Conservation (phyloP, 306 rosid species). For the Cucumis hystrix region DNA sequence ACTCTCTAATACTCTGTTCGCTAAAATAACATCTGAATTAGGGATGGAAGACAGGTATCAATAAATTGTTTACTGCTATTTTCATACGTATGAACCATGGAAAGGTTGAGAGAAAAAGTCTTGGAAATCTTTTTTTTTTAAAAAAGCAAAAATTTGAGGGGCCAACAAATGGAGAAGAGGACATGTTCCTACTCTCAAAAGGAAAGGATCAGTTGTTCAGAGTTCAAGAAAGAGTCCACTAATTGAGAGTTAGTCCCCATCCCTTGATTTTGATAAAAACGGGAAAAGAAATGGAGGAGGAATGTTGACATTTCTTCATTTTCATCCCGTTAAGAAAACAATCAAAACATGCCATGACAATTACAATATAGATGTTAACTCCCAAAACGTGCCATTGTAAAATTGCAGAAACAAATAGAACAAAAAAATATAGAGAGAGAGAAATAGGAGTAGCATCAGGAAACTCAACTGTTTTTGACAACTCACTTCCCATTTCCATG, state of each 20-base stretch:
- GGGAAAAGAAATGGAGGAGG: not conserved
- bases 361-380: not conserved
- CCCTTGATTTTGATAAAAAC: not conserved
- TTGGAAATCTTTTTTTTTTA: not conserved
- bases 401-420: not conserved
- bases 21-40: not conserved
- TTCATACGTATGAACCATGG: not conserved
- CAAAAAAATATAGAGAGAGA: not conserved
- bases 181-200: not conserved
- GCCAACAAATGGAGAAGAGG: not conserved
- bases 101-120: not conserved
- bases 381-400: not conserved
- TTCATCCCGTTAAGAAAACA: not conserved
- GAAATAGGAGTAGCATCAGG: conserved; percentile 14
- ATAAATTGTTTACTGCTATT: not conserved
- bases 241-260: not conserved
- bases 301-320: not conserved
- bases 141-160: not conserved
- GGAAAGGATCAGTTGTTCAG: not conserved
- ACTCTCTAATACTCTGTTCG: not conserved
- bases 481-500: conserved; percentile 76
- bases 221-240: not conserved
- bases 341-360: not conserved
- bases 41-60: not conserved
- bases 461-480: conserved; percentile 73